Base-by-base conservation (phyloP, 768 basidiomycete species). In the Serendipita sp. region DNA sequence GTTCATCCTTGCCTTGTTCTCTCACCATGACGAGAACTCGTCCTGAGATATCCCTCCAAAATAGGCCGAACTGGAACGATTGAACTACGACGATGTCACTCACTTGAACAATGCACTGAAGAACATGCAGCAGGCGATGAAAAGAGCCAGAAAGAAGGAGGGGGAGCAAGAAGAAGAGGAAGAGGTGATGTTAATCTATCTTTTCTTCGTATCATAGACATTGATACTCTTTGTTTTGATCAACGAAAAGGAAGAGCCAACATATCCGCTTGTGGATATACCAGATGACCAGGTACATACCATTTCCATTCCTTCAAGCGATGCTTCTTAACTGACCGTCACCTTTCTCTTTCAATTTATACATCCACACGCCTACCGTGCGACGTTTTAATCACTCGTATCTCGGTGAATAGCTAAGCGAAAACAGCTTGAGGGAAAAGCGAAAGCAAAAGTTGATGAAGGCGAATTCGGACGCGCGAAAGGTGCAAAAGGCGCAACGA, bases 401-500 rank as follows among this genome's bases (percentile, higher is more conserved):
- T 13, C 44, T 18, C 1, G 13, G 10, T 31, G 16, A 60, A 1
- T 65, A 91, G 87, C 79, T 92, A 5, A 89, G 91, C 69, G 94
- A 98, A 70, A 93, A 95, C 44, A 80, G 84, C 29, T 72, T 97
- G 40, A 97, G 90, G 72, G 96, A 99, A 74, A 99, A 98, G 76
- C 85, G 85, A 70, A 89, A 87, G 70, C 96, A 99, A 72, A 87
- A 84, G 68, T 78, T 98, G 36, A 76, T 94, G 76, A 98, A 96
- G 73, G 91, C 93, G 0, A 91, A 90, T 0, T 93, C 86, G 72
- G 95, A 98, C 65, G 91, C 94, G 0, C 85, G 96, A 23, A 82
- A 91, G 69, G 82, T 83, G 11, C 92, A 93, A 70, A 81, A 80
- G 50, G 86, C 86, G 66, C 88, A 88, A 66, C 74, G 75, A 8